Evolutionary conservation across 192 early-diverging fungal species (phyloP).

Genomic region (Podila horticola): DNA sequence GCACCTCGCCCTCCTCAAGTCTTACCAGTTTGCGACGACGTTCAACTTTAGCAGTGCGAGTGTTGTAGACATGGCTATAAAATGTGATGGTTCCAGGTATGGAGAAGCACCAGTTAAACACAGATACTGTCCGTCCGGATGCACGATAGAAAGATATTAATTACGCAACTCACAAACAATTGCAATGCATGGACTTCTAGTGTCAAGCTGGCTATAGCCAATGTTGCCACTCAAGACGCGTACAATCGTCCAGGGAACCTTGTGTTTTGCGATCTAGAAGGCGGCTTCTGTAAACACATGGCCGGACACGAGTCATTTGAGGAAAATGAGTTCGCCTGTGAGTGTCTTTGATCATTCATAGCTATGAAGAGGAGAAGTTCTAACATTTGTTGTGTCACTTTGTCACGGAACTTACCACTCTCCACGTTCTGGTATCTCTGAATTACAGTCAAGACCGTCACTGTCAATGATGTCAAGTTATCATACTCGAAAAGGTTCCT

Average conservation of each 20-base stretch:
- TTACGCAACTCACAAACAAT: background rate
- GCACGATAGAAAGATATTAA: no score
- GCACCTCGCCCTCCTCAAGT: background rate
- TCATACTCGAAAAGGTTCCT: slow-evolving; percentile 30
- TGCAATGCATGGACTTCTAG: background rate
- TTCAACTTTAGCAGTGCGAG: slow-evolving; percentile 39
- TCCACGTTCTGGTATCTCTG: background rate
- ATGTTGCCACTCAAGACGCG: slow-evolving; percentile 28
- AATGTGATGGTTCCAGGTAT: slow-evolving; percentile 18
- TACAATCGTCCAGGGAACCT: slow-evolving; percentile 44
- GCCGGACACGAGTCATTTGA: slow-evolving; percentile 11
- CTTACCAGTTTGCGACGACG: slow-evolving; percentile 15
- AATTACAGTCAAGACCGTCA: slow-evolving; percentile 6
- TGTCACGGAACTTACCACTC: background rate
- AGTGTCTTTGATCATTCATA: background rate
- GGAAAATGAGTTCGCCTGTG: background rate
- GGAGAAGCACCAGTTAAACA: background rate
- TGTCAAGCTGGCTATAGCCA: slow-evolving; percentile 28
- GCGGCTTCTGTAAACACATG: slow-evolving; percentile 5
- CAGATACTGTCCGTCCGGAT: background rate
- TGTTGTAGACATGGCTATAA: slow-evolving; percentile 37
- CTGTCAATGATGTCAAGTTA: slow-evolving; percentile 43
- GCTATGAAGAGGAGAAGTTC: background rate
- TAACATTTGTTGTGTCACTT: background rate
- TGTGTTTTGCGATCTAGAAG: slow-evolving; percentile 23